Evolutionary conservation across 2,329 filamentous ascomycete species (phyloP).

Genomic region (Drechslera avenae): DNA sequence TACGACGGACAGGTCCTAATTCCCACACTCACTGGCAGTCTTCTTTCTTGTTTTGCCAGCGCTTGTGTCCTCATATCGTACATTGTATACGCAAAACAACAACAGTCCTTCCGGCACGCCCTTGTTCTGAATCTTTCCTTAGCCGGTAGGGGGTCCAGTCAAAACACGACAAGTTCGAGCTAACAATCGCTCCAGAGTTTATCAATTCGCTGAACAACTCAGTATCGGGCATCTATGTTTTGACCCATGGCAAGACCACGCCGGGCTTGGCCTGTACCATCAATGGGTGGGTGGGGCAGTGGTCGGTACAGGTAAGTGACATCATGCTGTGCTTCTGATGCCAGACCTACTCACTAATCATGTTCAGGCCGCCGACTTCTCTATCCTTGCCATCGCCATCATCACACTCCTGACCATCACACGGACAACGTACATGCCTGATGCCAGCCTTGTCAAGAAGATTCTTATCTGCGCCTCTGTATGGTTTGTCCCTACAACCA

Average conservation of each 20-base stretch:
- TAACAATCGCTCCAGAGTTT: constrained; percentile 18
- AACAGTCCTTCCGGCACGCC: constrained; percentile 28
- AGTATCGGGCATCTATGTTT: constrained; percentile 48
- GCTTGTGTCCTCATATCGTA: constrained; percentile 25
- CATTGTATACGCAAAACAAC: constrained; percentile 22
- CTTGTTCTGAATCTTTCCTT: constrained; percentile 31
- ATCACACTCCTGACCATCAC: constrained; percentile 51
- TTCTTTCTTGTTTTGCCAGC: constrained; percentile 26
- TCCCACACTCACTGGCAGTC: constrained; percentile 29
- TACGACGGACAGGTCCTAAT: constrained; percentile 12
- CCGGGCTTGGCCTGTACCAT: constrained; percentile 46
- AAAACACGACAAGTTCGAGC: not conserved
- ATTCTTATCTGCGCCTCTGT: constrained; percentile 46
- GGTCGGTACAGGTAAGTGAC: constrained; percentile 44
- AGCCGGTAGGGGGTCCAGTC: constrained; percentile 17
- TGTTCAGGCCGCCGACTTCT: constrained; percentile 42
- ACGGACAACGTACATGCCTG: constrained; percentile 42
- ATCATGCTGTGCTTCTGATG: not conserved
- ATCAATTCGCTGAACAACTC: constrained; percentile 52
- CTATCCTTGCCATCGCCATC: constrained; percentile 54
- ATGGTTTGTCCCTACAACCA: constrained; percentile 47
- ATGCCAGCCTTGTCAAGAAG: constrained; percentile 35
- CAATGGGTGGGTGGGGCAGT: constrained; percentile 55
- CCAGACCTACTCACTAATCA: not conserved
- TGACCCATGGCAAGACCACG: constrained; percentile 34